Percentiles rank a stretch among this genome's conserved stretches.
Evolutionary conservation across 2,329 filamentous ascomycete species (phyloP).

Genomic region (Pseudogymnoascus sp.): DNA sequence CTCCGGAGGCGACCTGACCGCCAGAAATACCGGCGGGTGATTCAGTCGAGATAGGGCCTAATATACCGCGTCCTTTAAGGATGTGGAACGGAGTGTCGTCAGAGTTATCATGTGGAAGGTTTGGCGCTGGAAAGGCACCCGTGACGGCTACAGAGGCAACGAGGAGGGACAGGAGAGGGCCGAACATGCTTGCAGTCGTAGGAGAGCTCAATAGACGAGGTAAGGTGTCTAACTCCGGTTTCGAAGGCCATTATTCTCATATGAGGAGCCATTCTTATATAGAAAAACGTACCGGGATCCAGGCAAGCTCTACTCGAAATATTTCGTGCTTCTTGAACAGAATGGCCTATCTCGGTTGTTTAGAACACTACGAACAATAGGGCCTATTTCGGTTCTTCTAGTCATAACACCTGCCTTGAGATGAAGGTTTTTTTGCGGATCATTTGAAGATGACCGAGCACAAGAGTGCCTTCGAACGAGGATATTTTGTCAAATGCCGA

Average conservation of each 20-base stretch:
- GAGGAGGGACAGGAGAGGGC: not conserved
- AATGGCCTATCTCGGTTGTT: not conserved
- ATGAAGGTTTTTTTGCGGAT: not conserved
- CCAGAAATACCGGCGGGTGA: slow-evolving; percentile 18
- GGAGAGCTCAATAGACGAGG: slow-evolving; percentile 1
- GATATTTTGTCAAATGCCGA: not conserved
- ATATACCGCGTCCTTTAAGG: slow-evolving; percentile 12
- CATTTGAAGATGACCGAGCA: not conserved
- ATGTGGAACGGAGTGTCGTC: not conserved
- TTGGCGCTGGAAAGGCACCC: not conserved
- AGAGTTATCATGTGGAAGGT: not conserved
- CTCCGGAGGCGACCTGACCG: slow-evolving; percentile 14
- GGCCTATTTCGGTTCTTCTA: not conserved
- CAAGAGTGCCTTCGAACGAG: not conserved
- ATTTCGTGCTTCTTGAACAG: not conserved
- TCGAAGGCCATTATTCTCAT: not conserved
- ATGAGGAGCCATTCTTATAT: not conserved
- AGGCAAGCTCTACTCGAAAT: not conserved
- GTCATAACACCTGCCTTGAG: not conserved
- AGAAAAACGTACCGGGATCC: not conserved
- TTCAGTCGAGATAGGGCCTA: slow-evolving; percentile 19
- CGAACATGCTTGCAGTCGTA: slow-evolving; percentile 2
- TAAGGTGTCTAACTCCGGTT: not conserved
- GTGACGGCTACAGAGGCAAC: not conserved
- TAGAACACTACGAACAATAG: not conserved